phyloP scores from a whole-genome alignment of 257 asterid species.

The Gentiana dahurica region DNA sequence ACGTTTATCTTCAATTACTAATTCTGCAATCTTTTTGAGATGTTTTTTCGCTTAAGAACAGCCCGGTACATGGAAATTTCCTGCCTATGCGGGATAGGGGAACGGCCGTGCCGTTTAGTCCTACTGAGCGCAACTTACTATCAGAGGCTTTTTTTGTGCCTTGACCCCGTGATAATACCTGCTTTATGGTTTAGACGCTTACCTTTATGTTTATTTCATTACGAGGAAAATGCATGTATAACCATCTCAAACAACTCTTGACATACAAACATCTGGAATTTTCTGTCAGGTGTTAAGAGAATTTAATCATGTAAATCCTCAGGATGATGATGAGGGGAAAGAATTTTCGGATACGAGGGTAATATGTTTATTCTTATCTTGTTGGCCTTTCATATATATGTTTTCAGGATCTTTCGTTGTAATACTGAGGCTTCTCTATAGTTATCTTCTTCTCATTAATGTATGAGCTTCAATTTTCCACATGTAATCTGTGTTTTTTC shows the following conservation, averaged over 20 bases:
- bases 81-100: no score
- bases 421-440: not conserved
- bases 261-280: slow-evolving; percentile 2
- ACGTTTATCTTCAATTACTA: not conserved
- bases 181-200: no score
- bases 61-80: no score
- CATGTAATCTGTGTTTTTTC: slow-evolving; percentile 11
- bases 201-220: no score
- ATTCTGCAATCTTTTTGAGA: not conserved
- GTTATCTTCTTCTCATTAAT: slow-evolving; percentile 1
- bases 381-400: not conserved
- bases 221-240: not conserved
- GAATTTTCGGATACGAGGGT: slow-evolving; percentile 84
- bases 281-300: slow-evolving; percentile 78
- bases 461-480: slow-evolving; percentile 3
- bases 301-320: slow-evolving; percentile 97
- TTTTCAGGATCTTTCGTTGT: slow-evolving; percentile 1
- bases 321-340: slow-evolving; percentile 92
- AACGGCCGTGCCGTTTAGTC: no score
- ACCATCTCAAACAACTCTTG: not conserved
- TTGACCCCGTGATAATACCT: no score
- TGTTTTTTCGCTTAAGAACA: not conserved
- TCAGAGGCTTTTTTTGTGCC: no score
- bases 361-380: slow-evolving; percentile 16
- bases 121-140: no score